Evolutionary conservation across 1,284 basidiomycete genomes (phyloP).

Genomic region (Leccinum huronense): DNA sequence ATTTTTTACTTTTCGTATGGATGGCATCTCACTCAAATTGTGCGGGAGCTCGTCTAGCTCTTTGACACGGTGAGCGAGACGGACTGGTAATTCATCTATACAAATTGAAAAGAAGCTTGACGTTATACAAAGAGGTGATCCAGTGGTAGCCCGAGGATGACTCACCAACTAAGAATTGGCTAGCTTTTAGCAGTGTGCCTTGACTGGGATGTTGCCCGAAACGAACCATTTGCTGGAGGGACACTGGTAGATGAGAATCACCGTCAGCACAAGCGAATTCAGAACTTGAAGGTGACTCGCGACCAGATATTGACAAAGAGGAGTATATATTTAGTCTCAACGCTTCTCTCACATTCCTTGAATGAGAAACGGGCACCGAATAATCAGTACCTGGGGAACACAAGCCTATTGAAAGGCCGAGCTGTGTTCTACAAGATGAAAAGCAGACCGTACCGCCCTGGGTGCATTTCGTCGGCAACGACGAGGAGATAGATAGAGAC

Average conservation of each 20-base stretch:
- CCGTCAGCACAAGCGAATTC: slow-evolving; percentile 13
- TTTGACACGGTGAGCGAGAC: slow-evolving; percentile 94
- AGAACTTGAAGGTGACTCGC: background rate
- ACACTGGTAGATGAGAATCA: slow-evolving; percentile 19
- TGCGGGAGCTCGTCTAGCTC: slow-evolving; percentile 96
- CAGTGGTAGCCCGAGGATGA: background rate
- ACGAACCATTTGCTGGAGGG: slow-evolving; percentile 37
- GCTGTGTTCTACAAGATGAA: background rate
- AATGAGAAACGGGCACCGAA: background rate
- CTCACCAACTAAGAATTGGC: slow-evolving; percentile 32
- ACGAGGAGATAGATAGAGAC: background rate
- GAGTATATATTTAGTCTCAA: background rate
- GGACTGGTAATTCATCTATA: slow-evolving; percentile 75
- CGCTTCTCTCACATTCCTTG: background rate
- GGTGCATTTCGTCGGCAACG: background rate
- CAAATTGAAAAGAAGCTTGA: slow-evolving; percentile 47
- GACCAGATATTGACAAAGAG: background rate
- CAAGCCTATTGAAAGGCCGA: background rate
- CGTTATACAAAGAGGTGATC: background rate
- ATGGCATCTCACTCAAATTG: slow-evolving; percentile 88
- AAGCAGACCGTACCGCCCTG: background rate
- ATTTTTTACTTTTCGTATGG: slow-evolving; percentile 93
- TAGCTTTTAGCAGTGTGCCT: slow-evolving; percentile 33
- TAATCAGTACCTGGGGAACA: background rate
- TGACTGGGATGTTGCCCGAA: slow-evolving; percentile 37